Evolutionary conservation across 257 asterid species (phyloP).

Genomic region (Lithospermum erythrorhizon): DNA sequence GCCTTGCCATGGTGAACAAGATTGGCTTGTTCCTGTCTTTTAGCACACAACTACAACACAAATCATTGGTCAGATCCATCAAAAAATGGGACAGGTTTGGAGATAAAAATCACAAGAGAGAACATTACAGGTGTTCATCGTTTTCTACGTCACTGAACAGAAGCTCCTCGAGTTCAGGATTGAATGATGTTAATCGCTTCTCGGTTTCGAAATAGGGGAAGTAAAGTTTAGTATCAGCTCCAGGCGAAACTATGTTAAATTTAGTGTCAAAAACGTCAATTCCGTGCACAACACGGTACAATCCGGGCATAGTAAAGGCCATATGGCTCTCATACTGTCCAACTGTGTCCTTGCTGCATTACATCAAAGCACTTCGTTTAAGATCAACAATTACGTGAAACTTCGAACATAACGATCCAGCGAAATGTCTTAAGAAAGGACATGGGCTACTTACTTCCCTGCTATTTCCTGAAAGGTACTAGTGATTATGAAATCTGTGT

Average conservation of each 20-base stretch:
- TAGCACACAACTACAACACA: constrained; percentile 50
- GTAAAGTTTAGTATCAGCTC: constrained; percentile 75
- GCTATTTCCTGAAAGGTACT: constrained; percentile 98
- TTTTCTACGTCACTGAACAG: constrained; percentile 75
- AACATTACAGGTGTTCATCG: constrained; percentile 70
- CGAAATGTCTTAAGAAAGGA: neutral
- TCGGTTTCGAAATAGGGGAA: constrained; percentile 64
- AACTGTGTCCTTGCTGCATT: constrained; percentile 84
- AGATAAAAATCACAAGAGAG: neutral
- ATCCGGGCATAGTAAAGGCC: constrained; percentile 97
- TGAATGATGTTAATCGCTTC: constrained; percentile 54
- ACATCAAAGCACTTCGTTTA: neutral
- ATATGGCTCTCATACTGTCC: constrained; percentile 94
- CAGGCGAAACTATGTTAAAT: constrained; percentile 95
- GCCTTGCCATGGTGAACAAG: constrained; percentile 88
- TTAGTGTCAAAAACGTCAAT: constrained; percentile 90
- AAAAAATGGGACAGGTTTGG: neutral
- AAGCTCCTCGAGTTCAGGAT: constrained; percentile 77
- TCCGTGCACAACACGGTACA: constrained; percentile 90
- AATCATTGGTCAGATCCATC: neutral
- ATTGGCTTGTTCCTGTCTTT: constrained; percentile 84
- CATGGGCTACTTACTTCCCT: constrained; percentile 45
- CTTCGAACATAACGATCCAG: neutral
- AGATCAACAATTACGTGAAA: neutral
- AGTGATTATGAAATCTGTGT: constrained; percentile 93